Conservation (phyloP, 1,284 basidiomycete species). For the Termitomyces sp. region DNA sequence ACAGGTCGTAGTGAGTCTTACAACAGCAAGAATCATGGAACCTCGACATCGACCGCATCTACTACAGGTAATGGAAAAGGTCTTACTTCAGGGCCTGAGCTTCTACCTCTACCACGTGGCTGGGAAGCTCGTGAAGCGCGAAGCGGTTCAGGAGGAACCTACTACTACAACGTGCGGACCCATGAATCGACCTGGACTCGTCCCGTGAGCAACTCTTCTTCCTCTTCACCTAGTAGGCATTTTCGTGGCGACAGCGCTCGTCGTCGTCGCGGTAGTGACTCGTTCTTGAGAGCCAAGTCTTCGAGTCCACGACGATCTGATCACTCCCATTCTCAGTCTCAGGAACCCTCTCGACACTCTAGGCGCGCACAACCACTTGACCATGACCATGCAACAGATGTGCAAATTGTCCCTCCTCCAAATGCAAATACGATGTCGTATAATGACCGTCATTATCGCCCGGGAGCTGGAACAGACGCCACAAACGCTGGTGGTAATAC, state of each 20-base stretch:
- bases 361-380: conserved; percentile 18
- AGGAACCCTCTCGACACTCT: conserved; percentile 21
- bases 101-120: conserved; percentile 43
- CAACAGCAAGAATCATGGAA: conserved; percentile 33
- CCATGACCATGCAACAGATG: conserved; percentile 23
- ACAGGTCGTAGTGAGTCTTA: conserved; percentile 27
- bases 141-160: conserved; percentile 36
- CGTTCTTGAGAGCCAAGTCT: conserved; percentile 19
- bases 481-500: conserved; percentile 13
- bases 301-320: conserved; percentile 23
- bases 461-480: conserved; percentile 28
- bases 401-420: conserved; percentile 15
- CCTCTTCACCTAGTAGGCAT: conserved; percentile 14
- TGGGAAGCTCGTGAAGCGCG: conserved; percentile 58
- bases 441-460: conserved; percentile 63
- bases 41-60: conserved; percentile 21
- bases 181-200: conserved; percentile 55
- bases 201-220: conserved; percentile 33
- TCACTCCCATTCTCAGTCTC: conserved; percentile 21
- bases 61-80: conserved; percentile 17
- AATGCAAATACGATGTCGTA: conserved; percentile 34
- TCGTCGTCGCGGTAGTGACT: conserved; percentile 20
- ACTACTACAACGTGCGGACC: conserved; percentile 60
- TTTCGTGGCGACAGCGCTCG: conserved; percentile 18
- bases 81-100: conserved; percentile 26